Percentiles rank a stretch among this genome's conserved stretches.
These are phyloP conservation scores for Casuarina cunninghamiana DNA, from an alignment of 306 rosid genomes.

Conservation along the genomic window DNA sequence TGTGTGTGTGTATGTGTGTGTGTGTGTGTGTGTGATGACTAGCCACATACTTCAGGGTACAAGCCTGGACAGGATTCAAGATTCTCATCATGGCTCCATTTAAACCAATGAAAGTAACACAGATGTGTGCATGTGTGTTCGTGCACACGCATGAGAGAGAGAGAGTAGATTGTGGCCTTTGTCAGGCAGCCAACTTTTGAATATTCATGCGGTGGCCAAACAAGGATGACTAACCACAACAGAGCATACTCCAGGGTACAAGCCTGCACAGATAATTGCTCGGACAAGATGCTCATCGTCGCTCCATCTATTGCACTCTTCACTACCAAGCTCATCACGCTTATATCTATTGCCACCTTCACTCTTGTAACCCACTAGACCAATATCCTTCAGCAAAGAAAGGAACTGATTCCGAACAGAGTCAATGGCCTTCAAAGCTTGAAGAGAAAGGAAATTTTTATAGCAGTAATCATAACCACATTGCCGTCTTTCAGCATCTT, in stretches of 20 bases:
- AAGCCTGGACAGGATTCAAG: conserved; percentile 81
- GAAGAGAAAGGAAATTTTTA: conserved; percentile 84
- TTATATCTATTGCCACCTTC: too few relatives aligned
- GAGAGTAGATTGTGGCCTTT: not conserved
- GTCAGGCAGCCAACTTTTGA: too few relatives aligned
- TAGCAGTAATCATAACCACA: conserved; percentile 87
- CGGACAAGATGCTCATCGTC: conserved; percentile 69
- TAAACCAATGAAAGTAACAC: not conserved
- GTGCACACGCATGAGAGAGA: too few relatives aligned
- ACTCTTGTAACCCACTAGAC: conserved; percentile 61
- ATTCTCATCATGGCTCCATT: conserved; percentile 67
- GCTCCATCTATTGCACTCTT: conserved; percentile 61
- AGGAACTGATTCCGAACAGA: conserved; percentile 79
- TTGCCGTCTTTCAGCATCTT: conserved; percentile 69
- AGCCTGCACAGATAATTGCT: conserved; percentile 85
- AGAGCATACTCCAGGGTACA: conserved; percentile 91
- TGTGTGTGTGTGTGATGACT: not conserved
- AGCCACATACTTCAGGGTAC: conserved; percentile 92
- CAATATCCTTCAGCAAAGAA: conserved; percentile 68
- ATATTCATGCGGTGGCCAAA: too few relatives aligned
- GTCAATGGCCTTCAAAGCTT: conserved; percentile 93
- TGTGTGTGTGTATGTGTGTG: too few relatives aligned
- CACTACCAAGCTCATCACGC: too few relatives aligned
- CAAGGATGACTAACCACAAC: conserved; percentile 58
- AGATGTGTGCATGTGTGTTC: too few relatives aligned